Percentiles rank a stretch among this genome's conserved stretches.
phyloP scores from a whole-genome alignment of 2,329 filamentous ascomycete species.

The Aplosporella prunicola region DNA sequence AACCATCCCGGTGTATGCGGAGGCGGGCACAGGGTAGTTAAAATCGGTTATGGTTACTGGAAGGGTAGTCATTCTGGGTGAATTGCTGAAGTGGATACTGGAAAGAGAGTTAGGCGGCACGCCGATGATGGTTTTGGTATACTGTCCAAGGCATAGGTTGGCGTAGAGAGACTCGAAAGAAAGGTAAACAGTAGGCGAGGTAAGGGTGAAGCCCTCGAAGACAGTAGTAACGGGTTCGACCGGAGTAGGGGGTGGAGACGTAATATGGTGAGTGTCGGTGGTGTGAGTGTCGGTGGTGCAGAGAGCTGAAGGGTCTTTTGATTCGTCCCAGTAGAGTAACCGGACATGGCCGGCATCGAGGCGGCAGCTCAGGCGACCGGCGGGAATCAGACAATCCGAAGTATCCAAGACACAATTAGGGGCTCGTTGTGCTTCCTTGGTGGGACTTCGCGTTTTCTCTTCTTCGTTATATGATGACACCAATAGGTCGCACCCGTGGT shows the following conservation, averaged over 20 bases:
- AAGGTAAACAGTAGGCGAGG: conserved; percentile 5
- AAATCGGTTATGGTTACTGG: conserved; percentile 3
- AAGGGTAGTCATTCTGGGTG: no score
- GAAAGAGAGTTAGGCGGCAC: not conserved
- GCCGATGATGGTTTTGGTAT: not conserved
- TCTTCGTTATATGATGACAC: not conserved
- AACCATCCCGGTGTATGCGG: conserved; percentile 1
- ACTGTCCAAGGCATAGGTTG: conserved; percentile 2
- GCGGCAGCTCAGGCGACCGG: not conserved
- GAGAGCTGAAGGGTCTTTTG: conserved; percentile 1
- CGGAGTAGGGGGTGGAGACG: not conserved
- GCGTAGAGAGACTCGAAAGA: not conserved
- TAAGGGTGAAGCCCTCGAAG: not conserved
- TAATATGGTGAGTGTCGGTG: not conserved
- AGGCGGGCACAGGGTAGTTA: conserved; percentile 5
- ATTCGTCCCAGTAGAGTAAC: conserved; percentile 7
- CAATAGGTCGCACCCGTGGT: conserved; percentile 3
- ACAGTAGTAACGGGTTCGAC: not conserved
- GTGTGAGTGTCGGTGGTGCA: conserved; percentile 2
- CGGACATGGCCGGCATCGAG: conserved; percentile 8
- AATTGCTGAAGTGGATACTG: conserved; percentile 3
- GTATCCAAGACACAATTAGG: conserved; percentile 3
- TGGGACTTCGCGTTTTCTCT: no score
- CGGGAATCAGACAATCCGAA: not conserved
- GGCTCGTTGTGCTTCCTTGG: not conserved